phyloP scores from a whole-genome alignment of 345 rosid genomes.

The Turnera subulata region DNA sequence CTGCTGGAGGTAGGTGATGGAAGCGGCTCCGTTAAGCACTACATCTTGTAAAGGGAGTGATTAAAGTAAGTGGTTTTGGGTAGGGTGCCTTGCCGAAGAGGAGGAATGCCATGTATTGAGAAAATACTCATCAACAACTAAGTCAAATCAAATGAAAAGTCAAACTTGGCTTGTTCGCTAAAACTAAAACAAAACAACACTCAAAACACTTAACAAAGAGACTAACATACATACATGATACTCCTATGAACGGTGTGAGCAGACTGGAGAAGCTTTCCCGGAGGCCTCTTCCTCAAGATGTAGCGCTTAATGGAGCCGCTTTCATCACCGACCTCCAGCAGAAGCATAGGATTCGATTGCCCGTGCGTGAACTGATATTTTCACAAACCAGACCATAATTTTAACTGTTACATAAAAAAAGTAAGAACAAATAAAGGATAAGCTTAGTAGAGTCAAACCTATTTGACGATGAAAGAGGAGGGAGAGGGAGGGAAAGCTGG shows the following conservation, averaged over 20 bases:
- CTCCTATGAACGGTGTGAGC: slow-evolving; percentile 91
- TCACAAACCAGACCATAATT: neutral
- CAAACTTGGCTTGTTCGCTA: neutral
- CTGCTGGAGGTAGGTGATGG: slow-evolving; percentile 57
- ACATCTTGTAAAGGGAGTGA: no score
- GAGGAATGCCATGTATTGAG: no score
- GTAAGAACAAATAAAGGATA: neutral
- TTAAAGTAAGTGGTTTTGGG: no score
- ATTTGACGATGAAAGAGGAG: slow-evolving; percentile 55
- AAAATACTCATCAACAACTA: neutral
- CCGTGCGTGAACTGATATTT: slow-evolving; percentile 74
- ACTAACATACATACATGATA: slow-evolving; percentile 65
- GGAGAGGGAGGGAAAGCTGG: slow-evolving; percentile 64
- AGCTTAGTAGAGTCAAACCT: slow-evolving; percentile 31
- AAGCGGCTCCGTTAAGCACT: slow-evolving; percentile 42
- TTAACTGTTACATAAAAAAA: neutral
- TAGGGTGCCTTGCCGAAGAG: no score
- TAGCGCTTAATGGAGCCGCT: slow-evolving; percentile 46
- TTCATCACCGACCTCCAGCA: slow-evolving; percentile 56
- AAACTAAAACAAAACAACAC: neutral
- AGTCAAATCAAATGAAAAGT: neutral
- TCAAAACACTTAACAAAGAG: neutral
- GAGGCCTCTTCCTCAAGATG: slow-evolving; percentile 93
- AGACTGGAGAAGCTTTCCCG: slow-evolving; percentile 75
- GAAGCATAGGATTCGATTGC: slow-evolving; percentile 85